A percentile compares a stretch with the other conserved stretches of the same genome.
Evolutionary conservation across 371 early-diverging fungal species (phyloP).

Genomic region (Lichtheimia hyalospora): DNA sequence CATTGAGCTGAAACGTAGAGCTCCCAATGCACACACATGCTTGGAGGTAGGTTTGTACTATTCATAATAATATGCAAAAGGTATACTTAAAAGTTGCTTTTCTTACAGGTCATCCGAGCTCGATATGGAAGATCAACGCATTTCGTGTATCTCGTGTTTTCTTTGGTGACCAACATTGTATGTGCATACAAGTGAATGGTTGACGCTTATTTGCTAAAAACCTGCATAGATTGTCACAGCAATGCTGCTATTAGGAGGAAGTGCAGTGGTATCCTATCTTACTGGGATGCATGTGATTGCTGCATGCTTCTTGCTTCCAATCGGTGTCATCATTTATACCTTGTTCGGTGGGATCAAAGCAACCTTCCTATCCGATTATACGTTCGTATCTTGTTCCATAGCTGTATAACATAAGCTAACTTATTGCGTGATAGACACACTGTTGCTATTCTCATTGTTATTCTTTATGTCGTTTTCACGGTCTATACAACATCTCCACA

Average conservation of each 20-base stretch:
- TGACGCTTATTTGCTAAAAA: background rate
- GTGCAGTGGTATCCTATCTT: constrained; percentile 64
- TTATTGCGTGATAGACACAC: constrained; percentile 48
- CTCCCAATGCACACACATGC: constrained; percentile 72
- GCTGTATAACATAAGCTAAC: background rate
- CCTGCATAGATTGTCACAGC: constrained; percentile 58
- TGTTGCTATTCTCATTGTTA: constrained; percentile 64
- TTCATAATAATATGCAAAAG: too few relatives aligned
- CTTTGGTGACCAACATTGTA: constrained; percentile 52
- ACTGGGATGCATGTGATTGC: constrained; percentile 71
- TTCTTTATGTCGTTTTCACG: constrained; percentile 64
- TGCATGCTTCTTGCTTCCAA: constrained; percentile 64
- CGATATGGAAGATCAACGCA: constrained; percentile 66
- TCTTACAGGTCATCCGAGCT: constrained; percentile 43
- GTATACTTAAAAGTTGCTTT: background rate
- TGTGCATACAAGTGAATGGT: background rate
- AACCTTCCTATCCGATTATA: constrained; percentile 71
- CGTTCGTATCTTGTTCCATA: constrained; percentile 12
- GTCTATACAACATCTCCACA: constrained; percentile 59
- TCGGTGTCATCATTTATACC: constrained; percentile 69
- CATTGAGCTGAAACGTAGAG: constrained; percentile 67
- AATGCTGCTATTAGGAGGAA: constrained; percentile 69
- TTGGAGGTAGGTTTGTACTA: constrained; percentile 41
- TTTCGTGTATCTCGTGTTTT: constrained; percentile 58
- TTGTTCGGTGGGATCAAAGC: constrained; percentile 73